Evolutionary conservation across 306 rosid species (phyloP).

Genomic region (Argentina anserina): DNA sequence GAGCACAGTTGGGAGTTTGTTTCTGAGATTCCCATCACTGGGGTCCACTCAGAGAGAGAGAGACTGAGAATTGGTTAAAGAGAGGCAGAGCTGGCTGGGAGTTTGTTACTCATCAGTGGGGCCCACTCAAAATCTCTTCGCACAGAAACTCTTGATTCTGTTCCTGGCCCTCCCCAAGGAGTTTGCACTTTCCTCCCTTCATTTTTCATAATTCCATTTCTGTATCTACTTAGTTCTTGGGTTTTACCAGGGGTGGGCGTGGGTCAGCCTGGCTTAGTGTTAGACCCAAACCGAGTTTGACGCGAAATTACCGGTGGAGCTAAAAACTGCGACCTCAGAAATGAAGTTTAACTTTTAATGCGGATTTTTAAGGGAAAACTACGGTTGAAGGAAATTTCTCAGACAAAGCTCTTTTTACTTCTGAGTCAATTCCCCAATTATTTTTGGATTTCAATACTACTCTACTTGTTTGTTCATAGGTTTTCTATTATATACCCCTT

Average conservation of each 20-base stretch:
- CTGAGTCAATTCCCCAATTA: not conserved
- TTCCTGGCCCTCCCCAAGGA: not conserved
- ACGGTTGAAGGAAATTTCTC: not conserved
- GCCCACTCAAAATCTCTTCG: conserved; percentile 33
- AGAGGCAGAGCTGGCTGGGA: no score
- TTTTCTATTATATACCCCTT: not conserved
- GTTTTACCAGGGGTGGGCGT: not conserved
- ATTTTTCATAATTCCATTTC: not conserved
- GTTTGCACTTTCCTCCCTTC: not conserved
- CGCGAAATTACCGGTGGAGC: no score
- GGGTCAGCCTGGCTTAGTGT: no score
- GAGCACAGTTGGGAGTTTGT: conserved; percentile 26
- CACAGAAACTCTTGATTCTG: conserved; percentile 5
- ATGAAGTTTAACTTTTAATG: not conserved
- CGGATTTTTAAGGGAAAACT: not conserved
- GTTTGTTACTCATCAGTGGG: conserved; percentile 28
- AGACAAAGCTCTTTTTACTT: not conserved
- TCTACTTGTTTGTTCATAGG: not conserved
- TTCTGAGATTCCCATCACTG: conserved; percentile 27
- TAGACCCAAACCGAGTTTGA: no score
- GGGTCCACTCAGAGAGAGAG: conserved; percentile 43
- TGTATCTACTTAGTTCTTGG: not conserved
- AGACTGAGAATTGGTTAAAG: no score
- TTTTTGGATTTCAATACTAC: not conserved
- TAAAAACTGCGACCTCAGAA: not conserved